Percentiles rank a stretch among this genome's conserved stretches.
These are phyloP conservation scores for Vitis labrusca DNA, from an alignment of 164 flowering plant genomes.

Conservation along the genomic window DNA sequence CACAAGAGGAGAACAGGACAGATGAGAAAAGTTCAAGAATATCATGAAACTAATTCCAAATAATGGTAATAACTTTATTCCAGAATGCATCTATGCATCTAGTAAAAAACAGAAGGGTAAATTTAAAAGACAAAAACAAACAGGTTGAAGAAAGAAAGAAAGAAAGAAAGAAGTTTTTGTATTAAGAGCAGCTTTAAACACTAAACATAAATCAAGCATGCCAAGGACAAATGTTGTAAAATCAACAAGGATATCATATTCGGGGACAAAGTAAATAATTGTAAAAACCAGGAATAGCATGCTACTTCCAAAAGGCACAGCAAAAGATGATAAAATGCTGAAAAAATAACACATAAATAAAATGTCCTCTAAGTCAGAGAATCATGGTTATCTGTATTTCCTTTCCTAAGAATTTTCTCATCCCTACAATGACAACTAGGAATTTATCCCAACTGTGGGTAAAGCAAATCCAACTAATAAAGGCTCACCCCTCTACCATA, in stretches of 20 bases:
- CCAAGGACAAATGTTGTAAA: background rate
- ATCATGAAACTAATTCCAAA: background rate
- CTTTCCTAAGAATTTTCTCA: too few species aligned
- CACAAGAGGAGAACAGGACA: conserved; percentile 10
- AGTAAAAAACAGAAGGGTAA: background rate
- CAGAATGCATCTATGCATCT: background rate
- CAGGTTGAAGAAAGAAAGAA: background rate
- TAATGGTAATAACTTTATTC: background rate
- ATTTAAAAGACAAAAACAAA: background rate
- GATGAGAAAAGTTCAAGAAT: background rate
- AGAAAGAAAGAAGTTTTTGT: background rate
- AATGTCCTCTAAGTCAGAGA: too few species aligned
- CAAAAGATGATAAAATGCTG: background rate
- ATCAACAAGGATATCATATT: background rate
- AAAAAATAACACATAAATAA: too few species aligned
- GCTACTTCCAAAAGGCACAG: background rate
- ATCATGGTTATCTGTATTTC: too few species aligned
- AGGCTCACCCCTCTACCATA: too few species aligned
- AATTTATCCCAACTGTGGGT: too few species aligned
- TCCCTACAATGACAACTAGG: too few species aligned
- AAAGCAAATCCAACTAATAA: too few species aligned
- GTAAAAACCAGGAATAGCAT: background rate
- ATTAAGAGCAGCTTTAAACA: background rate
- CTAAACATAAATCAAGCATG: background rate
- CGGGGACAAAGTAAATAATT: background rate